Evolutionary conservation across 2,329 filamentous ascomycete genomes (phyloP).

Genomic region (Didymella pomorum): DNA sequence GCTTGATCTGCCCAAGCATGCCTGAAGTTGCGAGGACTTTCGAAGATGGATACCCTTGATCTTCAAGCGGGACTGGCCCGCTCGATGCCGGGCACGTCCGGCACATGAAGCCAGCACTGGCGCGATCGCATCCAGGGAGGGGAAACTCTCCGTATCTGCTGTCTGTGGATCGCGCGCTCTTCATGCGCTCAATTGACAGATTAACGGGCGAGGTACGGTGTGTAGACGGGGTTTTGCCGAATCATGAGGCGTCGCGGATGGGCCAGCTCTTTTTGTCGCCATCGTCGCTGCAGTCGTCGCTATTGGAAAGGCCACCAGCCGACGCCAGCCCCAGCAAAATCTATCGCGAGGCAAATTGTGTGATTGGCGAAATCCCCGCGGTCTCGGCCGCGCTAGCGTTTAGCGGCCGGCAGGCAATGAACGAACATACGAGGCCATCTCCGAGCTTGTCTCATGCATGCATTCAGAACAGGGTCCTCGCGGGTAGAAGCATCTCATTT

Average conservation of each 20-base stretch:
- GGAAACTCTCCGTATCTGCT: neutral
- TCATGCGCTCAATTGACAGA: neutral
- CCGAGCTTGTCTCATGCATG: slow-evolving; percentile 4
- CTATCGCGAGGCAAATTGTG: neutral
- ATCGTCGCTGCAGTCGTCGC: neutral
- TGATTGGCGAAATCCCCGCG: slow-evolving; percentile 5
- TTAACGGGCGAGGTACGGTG: neutral
- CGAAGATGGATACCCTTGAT: neutral
- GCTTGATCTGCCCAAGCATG: too few species aligned
- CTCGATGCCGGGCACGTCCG: neutral
- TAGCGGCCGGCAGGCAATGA: neutral
- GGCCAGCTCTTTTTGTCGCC: neutral
- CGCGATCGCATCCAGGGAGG: neutral
- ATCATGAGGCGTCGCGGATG: neutral
- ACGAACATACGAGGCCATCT: neutral
- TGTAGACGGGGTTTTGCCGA: neutral
- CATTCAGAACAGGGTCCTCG: slow-evolving; percentile 1
- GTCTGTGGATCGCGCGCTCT: neutral
- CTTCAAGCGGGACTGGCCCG: neutral
- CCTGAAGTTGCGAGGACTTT: neutral
- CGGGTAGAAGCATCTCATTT: neutral
- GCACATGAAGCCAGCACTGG: neutral
- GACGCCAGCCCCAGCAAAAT: neutral
- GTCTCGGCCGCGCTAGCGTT: slow-evolving; percentile 2
- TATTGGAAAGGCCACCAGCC: neutral